Evolutionary conservation across 768 basidiomycete species (phyloP).

Genomic region (Kwoniella sp.): DNA sequence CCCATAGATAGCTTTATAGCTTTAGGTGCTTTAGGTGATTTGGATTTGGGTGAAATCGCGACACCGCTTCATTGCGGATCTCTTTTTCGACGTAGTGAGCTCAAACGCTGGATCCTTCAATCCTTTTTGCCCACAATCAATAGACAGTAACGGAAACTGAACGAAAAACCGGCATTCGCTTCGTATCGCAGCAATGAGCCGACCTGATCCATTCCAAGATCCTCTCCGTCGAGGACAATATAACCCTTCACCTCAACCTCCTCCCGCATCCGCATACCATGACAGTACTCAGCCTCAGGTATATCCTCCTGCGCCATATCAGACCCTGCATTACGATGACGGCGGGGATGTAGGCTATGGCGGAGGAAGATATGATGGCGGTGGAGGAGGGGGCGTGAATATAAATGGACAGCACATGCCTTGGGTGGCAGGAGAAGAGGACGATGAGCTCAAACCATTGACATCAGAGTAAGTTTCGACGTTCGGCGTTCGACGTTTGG

Average conservation of each 20-base stretch:
- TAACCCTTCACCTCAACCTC: slow-evolving; percentile 17
- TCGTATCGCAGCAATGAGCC: slow-evolving; percentile 4
- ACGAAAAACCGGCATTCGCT: too few relatives aligned
- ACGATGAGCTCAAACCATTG: slow-evolving; percentile 44
- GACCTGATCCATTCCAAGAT: slow-evolving; percentile 17
- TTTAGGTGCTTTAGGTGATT: too few relatives aligned
- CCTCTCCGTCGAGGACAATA: slow-evolving; percentile 12
- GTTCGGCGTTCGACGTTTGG: too few relatives aligned
- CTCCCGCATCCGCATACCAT: slow-evolving; percentile 6
- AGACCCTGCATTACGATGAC: slow-evolving; percentile 18
- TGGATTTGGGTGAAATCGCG: too few relatives aligned
- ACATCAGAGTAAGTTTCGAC: slow-evolving; percentile 28
- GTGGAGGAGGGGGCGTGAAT: slow-evolving; percentile 29
- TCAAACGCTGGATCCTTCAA: too few relatives aligned
- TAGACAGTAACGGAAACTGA: too few relatives aligned
- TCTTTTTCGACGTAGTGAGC: too few relatives aligned
- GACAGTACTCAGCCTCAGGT: slow-evolving; percentile 7
- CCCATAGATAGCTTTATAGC: too few relatives aligned
- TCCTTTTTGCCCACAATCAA: too few relatives aligned
- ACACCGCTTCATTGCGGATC: too few relatives aligned
- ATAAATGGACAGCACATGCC: slow-evolving; percentile 40
- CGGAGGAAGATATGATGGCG: slow-evolving; percentile 6
- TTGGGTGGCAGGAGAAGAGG: slow-evolving; percentile 43
- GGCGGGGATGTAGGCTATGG: slow-evolving; percentile 27
- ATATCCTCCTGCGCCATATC: slow-evolving; percentile 21